A percentile compares a stretch with the other conserved stretches of the same genome.
These are phyloP conservation scores for Coemansia sp. DNA, from an alignment of 192 early-diverging fungal genomes.

Conservation along the genomic window DNA sequence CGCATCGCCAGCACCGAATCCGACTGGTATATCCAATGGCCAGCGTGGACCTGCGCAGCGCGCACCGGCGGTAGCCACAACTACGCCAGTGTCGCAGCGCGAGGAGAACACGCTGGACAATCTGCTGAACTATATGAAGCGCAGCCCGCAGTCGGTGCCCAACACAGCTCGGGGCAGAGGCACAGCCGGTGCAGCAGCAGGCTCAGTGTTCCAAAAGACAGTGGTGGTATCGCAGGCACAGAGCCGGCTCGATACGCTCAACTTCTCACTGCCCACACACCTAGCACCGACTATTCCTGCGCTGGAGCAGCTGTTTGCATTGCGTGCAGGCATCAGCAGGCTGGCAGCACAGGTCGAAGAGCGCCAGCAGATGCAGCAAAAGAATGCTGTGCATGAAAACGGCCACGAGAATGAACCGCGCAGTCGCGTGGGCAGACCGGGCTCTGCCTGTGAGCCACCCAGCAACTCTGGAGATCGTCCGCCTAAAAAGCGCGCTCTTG, in stretches of 20 bases:
- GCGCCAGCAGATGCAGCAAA: not conserved
- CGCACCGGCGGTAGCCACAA: conserved; percentile 4
- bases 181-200: not conserved
- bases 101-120: conserved; percentile 36
- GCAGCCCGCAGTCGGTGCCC: conserved; percentile 20
- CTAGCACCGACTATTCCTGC: conserved; percentile 15
- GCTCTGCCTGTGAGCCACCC: not conserved
- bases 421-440: not conserved
- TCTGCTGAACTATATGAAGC: conserved; percentile 42
- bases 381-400: not conserved
- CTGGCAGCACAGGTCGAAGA: conserved; percentile 12
- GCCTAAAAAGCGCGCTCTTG: conserved; percentile 16
- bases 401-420: not conserved
- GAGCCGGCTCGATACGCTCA: conserved; percentile 16
- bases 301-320: conserved; percentile 11
- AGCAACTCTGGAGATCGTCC: conserved; percentile 1
- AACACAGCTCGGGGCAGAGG: conserved; percentile 2
- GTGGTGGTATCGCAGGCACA: conserved; percentile 31
- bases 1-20: not conserved
- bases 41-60: conserved; percentile 1
- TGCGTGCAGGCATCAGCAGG: conserved; percentile 7
- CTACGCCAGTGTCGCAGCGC: not conserved
- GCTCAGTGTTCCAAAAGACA: conserved; percentile 27
- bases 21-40: not conserved
- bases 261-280: conserved; percentile 16